Base-by-base conservation (phyloP, 768 basidiomycete genomes). In the Calvatia gigantea region DNA sequence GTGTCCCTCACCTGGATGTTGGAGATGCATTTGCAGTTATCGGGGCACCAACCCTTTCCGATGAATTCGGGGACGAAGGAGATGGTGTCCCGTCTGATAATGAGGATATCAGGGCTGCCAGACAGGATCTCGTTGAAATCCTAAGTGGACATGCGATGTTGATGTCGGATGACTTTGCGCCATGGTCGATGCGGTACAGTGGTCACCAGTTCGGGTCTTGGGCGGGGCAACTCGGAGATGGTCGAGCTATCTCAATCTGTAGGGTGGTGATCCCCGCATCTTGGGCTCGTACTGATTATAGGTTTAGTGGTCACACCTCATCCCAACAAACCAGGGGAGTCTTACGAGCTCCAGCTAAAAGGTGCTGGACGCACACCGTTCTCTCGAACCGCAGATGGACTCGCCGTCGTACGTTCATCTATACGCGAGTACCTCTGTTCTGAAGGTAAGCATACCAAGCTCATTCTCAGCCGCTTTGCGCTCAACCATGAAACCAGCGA, bases 201-300 rank as follows among this genome's bases (percentile, higher is more conserved):
- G 95, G 94, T 0, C 91, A 93, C 65, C 91, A 94, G 62, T 94
- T 94, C 63, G 92, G 93, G 0, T 71, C 65, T 2, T 98, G 89
- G 86, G 95, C 97, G 0, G 94, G 94, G 23, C 97, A 98, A 66
- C 78, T 99, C 3, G 97, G 97, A 11, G 96, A 98, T 64, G 97
- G 97, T 0, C 80, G 97, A 15, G 96, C 97, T 1, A 91, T 93
- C n/a, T 91, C 90, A 7, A 82, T 99, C 48, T 71, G 79, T 79
- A 54, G 58, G n/a, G n/a, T n/a, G n/a, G 69, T 68, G 8, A 6
- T 28, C 25, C 50, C 32, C n/a, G n/a, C n/a, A n/a, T n/a, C n/a
- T n/a, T n/a, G n/a, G n/a, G n/a, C 14, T 49, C 12, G 33, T n/a
- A 31, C n/a, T 50, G 43, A 58, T 21, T 51, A 39, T 41, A 27